phyloP scores from a whole-genome alignment of 306 rosid species.

The Quercus bicolor region DNA sequence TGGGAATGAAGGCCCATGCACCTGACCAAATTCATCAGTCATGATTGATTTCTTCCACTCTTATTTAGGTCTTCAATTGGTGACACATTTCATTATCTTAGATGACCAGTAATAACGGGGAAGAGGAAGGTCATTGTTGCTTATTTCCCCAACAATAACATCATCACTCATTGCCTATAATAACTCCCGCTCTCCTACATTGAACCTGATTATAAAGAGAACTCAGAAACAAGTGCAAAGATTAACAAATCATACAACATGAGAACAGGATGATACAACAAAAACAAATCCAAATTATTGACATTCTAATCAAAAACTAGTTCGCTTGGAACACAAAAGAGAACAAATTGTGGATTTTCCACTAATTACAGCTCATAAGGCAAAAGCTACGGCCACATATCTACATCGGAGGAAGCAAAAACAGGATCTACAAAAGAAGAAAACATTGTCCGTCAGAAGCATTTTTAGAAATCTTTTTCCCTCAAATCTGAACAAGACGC shows the following conservation, averaged over 20 bases:
- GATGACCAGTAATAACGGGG: too few relatives aligned
- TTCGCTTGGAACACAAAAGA: background rate
- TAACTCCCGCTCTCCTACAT: too few relatives aligned
- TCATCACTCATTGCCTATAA: too few relatives aligned
- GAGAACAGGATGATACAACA: background rate
- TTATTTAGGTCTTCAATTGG: too few relatives aligned
- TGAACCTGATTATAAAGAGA: too few relatives aligned
- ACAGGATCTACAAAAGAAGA: slow-evolving; percentile 14
- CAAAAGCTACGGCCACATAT: slow-evolving; percentile 28
- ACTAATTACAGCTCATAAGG: slow-evolving; percentile 37
- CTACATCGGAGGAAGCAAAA: slow-evolving; percentile 34
- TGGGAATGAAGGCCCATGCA: too few relatives aligned
- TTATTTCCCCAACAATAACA: too few relatives aligned
- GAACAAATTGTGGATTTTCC: slow-evolving; percentile 8
- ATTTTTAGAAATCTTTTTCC: slow-evolving; percentile 25
- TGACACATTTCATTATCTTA: too few relatives aligned
- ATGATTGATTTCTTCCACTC: too few relatives aligned
- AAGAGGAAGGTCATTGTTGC: too few relatives aligned
- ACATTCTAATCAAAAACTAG: slow-evolving; percentile 19
- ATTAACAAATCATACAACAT: background rate
- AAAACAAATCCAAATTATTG: slow-evolving; percentile 13
- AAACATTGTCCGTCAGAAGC: background rate
- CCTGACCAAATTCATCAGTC: too few relatives aligned
- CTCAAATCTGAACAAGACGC: slow-evolving; percentile 31
- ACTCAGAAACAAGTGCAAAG: too few relatives aligned